Base-by-base conservation (phyloP, 345 rosid species). In the Arabidopsis arenosa region DNA sequence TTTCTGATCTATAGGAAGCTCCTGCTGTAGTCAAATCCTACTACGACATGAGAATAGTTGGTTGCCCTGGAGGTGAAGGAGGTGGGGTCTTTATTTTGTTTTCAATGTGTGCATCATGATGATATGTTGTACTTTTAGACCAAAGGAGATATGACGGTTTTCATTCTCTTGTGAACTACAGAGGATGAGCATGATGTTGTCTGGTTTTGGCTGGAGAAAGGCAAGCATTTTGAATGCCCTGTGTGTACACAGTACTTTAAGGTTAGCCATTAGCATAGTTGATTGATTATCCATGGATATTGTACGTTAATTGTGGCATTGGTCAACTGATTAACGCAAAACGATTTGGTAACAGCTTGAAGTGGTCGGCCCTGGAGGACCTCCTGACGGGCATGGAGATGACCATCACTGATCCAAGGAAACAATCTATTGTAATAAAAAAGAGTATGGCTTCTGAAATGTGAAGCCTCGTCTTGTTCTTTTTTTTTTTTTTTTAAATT, bases 171-270 rank as follows among this genome's bases (percentile, higher is more conserved):
- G 28, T 51, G 26, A 45, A 39, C 61, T 62, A 47, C 80, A 92
- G 96, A 90, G 86, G 96, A 88, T 43, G 97, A 92, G 70, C 97
- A 92, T 71, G 93, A 92, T 57, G 90, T 92, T 58, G 90, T 90
- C 47, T 92, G 96, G 96, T 92, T 92, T 81, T 88, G 96, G 97
- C 84, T 90, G 84, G 83, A 86, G 88, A 88, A 92, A 78, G 93
- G 84, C 85, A 83, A 86, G 82, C 81, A 87, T 14, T 79, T 81
- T 63, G 92, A 90, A 63, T 92, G 97, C 65, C 90, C 91, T 15
- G 94, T 88, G 68, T 90, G 96, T 66, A 15, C 89, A 3, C 96
- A 92, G 68, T 80, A 87, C 80, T 90, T 92, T 75, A 84, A 83
- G 86, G 94, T 92, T 67, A n/a, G 23, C 41, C 41, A 57, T 57